Evolutionary conservation across 2,329 filamentous ascomycete species (phyloP), one percentile per base, ranked within the genome.

Genomic region (Colletotrichum tamarilloi): DNA sequence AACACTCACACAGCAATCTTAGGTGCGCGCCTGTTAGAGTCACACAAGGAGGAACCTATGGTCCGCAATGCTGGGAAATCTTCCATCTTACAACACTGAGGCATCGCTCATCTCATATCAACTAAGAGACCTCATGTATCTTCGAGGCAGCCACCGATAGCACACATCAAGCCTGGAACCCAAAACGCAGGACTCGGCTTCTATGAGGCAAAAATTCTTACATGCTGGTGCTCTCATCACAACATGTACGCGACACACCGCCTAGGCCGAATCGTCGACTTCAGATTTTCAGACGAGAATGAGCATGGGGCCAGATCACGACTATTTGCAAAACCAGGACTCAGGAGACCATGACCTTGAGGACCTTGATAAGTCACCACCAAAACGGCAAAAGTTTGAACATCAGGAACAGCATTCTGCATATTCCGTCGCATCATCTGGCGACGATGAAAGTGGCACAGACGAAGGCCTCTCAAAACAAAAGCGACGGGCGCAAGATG

Each of bases 251-350:
- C 38, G 38, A 53, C 46, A 63, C 32, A 73, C 55, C 62, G 28
- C 63, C 35, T 28, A 32, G 63, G 42, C 72, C 68, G 30, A 58
- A 68, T 68, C 35, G 62, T 72, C 62, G 58, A 62, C 46, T 53
- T 28, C 53, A 68, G 62, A 71, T 42, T 32, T 52, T 22, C 55
- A 24, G 63, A 73, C 55, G 53, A 63, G 64, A 14, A 72, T 55
- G 53, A 74, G 49, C 62, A 83, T 83, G 81, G 81, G 82, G 63
- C 74, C 78, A 63, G 77, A 79, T 72, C 70, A 75, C 67, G 76
- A 77, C 64, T 72, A 74, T 62, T 42, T 49, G 19, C 30, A 30
- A n/a, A 63, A 68, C 3, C 38, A 64, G 53, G 53, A 42, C 7
- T 2, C 3, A 42, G 56, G 24, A 30, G 55, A 19, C 2, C 49